These are phyloP conservation scores for Pseudogymnoascus sp. DNA, from an alignment of 2,329 filamentous ascomycete species.

Conservation along the genomic window DNA sequence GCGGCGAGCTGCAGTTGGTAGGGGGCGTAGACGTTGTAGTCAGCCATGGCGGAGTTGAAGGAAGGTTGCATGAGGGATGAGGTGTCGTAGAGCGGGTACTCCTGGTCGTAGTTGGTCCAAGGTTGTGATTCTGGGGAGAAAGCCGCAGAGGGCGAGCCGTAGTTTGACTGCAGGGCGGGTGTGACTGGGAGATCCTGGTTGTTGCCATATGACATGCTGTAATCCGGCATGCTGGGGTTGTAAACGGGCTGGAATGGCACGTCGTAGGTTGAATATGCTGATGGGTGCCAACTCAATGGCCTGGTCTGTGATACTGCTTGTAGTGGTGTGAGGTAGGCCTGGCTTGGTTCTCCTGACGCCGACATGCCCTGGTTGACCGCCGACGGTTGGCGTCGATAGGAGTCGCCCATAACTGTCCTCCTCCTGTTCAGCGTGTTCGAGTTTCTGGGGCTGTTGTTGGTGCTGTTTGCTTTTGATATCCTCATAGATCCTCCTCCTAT, in stretches of 20 bases:
- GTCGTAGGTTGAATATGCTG: constrained; percentile 37
- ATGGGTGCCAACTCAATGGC: constrained; percentile 70
- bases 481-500: constrained; percentile 46
- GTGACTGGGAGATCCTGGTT: constrained; percentile 40
- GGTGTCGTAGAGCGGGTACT: constrained; percentile 17
- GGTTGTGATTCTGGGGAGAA: constrained; percentile 48
- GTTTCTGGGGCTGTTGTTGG: constrained; percentile 59
- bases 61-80: neutral
- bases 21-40: constrained; percentile 10
- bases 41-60: neutral
- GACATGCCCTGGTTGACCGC: neutral
- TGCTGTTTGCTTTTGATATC: constrained; percentile 56
- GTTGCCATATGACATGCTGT: constrained; percentile 30
- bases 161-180: constrained; percentile 47
- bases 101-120: constrained; percentile 28
- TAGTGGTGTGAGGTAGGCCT: constrained; percentile 12
- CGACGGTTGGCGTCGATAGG: constrained; percentile 26
- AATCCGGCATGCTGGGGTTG: constrained; percentile 12
- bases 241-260: constrained; percentile 29
- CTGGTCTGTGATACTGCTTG: constrained; percentile 34
- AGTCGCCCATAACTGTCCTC: constrained; percentile 48
- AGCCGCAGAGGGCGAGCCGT: constrained; percentile 46
- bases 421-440: constrained; percentile 42
- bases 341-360: neutral
- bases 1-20: constrained; percentile 14